phyloP scores from a whole-genome alignment of 2,329 filamentous ascomycete species.

The Nakataea oryzae region DNA sequence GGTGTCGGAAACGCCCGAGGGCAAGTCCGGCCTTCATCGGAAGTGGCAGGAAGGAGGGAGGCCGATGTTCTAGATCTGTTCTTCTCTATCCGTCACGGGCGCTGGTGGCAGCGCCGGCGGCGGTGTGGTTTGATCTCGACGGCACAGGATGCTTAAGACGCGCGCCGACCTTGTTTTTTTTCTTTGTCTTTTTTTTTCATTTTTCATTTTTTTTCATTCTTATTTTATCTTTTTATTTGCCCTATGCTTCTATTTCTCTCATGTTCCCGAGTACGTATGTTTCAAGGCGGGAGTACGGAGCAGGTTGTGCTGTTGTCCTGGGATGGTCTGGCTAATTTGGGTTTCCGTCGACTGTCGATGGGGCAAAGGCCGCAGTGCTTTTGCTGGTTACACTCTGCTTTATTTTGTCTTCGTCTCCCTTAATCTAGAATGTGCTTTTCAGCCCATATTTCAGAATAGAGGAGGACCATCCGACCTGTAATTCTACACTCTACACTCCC shows the following conservation, averaged over 20 bases:
- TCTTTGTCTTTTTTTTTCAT: conserved; percentile 1
- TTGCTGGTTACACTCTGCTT: background rate
- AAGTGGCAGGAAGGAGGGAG: conserved; percentile 27
- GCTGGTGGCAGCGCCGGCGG: no score
- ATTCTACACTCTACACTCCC: background rate
- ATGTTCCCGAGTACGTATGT: no score
- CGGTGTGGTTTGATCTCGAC: background rate
- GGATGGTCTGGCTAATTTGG: background rate
- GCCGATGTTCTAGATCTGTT: conserved; percentile 21
- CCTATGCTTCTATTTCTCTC: background rate
- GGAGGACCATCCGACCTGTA: background rate
- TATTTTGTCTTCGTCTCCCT: background rate
- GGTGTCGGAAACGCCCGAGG: background rate
- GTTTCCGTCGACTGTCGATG: background rate
- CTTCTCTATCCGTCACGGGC: background rate
- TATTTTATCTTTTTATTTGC: conserved; percentile 2
- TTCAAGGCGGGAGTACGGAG: background rate
- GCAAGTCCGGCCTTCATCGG: conserved; percentile 16
- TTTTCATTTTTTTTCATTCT: background rate
- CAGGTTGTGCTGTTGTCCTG: background rate
- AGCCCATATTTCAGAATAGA: background rate
- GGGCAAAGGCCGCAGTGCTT: background rate
- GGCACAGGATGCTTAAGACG: background rate
- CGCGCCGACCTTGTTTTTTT: no score
- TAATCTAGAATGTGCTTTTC: background rate